Conservation (phyloP, 2,329 filamentous ascomycete species). For the Fusarium globosum region DNA sequence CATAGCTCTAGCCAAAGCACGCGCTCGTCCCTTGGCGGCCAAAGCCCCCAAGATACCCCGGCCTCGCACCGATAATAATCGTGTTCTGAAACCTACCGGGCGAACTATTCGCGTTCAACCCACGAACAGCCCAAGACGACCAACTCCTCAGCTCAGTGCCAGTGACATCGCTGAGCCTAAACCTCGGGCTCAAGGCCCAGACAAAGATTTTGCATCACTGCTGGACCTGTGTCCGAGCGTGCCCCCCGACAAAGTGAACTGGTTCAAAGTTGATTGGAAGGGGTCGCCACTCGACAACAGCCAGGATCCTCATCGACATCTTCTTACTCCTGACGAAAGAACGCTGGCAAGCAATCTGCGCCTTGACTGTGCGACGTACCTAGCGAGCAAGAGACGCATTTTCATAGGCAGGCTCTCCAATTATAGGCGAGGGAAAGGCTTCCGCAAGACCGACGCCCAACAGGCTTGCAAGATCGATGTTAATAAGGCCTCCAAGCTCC, state of each 20-base stretch:
- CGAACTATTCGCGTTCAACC: slow-evolving; percentile 51
- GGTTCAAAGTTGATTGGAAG: slow-evolving; percentile 89
- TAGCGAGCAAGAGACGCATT: slow-evolving; percentile 92
- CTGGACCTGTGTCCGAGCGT: slow-evolving; percentile 77
- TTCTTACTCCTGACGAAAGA: slow-evolving; percentile 84
- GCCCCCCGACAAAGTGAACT: slow-evolving; percentile 73
- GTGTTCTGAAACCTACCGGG: slow-evolving; percentile 52
- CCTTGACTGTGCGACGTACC: slow-evolving; percentile 86
- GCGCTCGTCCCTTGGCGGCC: slow-evolving; percentile 55
- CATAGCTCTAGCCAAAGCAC: slow-evolving; percentile 49
- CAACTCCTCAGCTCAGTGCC: slow-evolving; percentile 53
- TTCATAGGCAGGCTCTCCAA: slow-evolving; percentile 80
- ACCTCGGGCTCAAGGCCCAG: slow-evolving; percentile 68
- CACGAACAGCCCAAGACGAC: slow-evolving; percentile 39
- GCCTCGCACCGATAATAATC: slow-evolving; percentile 51
- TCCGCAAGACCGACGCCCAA: slow-evolving; percentile 94
- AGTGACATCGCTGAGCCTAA: slow-evolving; percentile 63
- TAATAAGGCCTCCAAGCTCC: slow-evolving; percentile 95
- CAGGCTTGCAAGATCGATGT: slow-evolving; percentile 98
- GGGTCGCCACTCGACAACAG: slow-evolving; percentile 80
- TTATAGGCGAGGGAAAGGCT: slow-evolving; percentile 78
- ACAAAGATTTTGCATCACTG: slow-evolving; percentile 80
- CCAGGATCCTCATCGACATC: slow-evolving; percentile 73
- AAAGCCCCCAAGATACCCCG: slow-evolving; percentile 51
- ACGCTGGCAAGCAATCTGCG: slow-evolving; percentile 81